Evolutionary conservation across 768 basidiomycete species (phyloP).

Genomic region (Agaricus subrufescens): DNA sequence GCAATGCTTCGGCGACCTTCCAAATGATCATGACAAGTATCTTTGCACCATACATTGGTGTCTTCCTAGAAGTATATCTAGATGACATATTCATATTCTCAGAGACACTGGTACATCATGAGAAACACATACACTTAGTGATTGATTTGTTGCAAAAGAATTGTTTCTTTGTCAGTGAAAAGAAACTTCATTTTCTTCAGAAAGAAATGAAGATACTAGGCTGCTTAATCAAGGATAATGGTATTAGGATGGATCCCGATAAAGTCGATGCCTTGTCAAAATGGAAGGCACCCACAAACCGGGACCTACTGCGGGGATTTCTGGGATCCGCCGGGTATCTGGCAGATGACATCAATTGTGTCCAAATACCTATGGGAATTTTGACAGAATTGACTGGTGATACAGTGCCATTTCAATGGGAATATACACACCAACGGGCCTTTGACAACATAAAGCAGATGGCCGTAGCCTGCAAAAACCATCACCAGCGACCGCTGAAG

Average conservation of each 20-base stretch:
- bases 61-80: too few species aligned
- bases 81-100: too few species aligned
- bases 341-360: conserved; percentile 23
- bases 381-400: conserved; percentile 21
- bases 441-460: conserved; percentile 31
- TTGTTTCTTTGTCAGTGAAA: too few species aligned
- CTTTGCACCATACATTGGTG: too few species aligned
- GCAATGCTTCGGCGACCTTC: too few species aligned
- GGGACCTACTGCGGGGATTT: conserved; percentile 29
- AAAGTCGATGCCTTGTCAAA: conserved; percentile 33
- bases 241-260: conserved; percentile 38
- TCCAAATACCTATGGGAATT: conserved; percentile 35
- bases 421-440: conserved; percentile 22
- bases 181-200: too few species aligned
- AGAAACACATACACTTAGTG: too few species aligned
- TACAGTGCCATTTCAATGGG: conserved; percentile 22
- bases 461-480: conserved; percentile 14
- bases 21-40: too few species aligned
- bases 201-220: conserved; percentile 18
- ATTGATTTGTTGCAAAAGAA: too few species aligned
- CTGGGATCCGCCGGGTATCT: conserved; percentile 23
- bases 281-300: conserved; percentile 30
- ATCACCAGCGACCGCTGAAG: conserved; percentile 17
- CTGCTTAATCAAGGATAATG: conserved; percentile 25
- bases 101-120: too few species aligned